Conservation (phyloP, 306 rosid genomes). For the Cicer arietinum region DNA sequence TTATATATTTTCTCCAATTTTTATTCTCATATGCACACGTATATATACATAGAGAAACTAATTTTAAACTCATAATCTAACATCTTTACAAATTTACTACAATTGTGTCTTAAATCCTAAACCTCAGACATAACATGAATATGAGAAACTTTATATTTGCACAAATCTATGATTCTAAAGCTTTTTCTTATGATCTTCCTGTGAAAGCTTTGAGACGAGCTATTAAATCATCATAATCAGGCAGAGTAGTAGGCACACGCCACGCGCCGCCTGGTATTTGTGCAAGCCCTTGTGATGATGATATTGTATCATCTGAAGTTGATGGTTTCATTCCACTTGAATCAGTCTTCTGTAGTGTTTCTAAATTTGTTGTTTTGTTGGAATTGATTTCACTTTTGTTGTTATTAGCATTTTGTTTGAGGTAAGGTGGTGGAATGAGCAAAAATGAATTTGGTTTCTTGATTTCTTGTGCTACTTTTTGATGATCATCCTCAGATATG, state of each 20-base stretch:
- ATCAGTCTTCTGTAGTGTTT: neutral
- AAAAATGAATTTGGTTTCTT: conserved; percentile 51
- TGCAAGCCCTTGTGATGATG: conserved; percentile 33
- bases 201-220: conserved; percentile 64
- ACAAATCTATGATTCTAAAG: too few species aligned
- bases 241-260: conserved; percentile 70
- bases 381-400: conserved; percentile 38
- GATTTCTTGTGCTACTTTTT: conserved; percentile 34
- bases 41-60: too few species aligned
- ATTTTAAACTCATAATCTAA: too few species aligned
- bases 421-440: conserved; percentile 72
- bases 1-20: too few species aligned
- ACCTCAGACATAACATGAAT: too few species aligned
- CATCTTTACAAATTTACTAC: too few species aligned
- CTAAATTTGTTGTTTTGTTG: conserved; percentile 42
- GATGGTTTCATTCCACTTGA: conserved; percentile 26
- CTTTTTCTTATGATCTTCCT: conserved; percentile 40
- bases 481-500: conserved; percentile 54
- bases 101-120: too few species aligned
- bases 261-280: conserved; percentile 31
- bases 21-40: too few species aligned
- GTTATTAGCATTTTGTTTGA: conserved; percentile 50
- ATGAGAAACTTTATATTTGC: too few species aligned
- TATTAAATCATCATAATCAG: conserved; percentile 74
- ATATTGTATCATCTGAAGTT: conserved; percentile 18